Percentiles rank a stretch among this genome's conserved stretches.
These are phyloP conservation scores for Magnolia changhungtana DNA, from an alignment of 164 flowering plant genomes.

Conservation along the genomic window DNA sequence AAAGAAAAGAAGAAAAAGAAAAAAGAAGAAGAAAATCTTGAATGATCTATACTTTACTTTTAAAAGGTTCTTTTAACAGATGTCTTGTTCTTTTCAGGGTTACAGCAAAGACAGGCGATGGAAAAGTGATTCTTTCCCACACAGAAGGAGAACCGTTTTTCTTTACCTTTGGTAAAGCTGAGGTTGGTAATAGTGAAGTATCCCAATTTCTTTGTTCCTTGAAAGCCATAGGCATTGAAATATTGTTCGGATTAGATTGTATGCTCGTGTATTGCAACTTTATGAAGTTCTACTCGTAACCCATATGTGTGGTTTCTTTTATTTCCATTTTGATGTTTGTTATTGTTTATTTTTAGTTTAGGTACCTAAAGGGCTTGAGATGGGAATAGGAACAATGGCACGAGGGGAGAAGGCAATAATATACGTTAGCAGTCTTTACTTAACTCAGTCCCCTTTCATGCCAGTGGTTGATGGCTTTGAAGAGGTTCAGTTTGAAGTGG, in stretches of 20 bases:
- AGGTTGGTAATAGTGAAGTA: conserved; percentile 44
- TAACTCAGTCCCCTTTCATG: conserved; percentile 62
- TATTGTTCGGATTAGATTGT: neutral
- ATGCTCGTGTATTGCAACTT: neutral
- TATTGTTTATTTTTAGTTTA: conserved; percentile 26
- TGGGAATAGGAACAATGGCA: conserved; percentile 93
- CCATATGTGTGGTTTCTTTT: neutral
- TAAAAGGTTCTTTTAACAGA: too few species aligned
- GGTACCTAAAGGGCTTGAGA: conserved; percentile 98
- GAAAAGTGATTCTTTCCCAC: conserved; percentile 52
- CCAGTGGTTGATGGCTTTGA: conserved; percentile 43
- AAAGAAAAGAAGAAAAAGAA: neutral
- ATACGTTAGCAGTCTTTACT: conserved; percentile 63
- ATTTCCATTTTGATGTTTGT: conserved; percentile 7
- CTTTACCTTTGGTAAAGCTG: conserved; percentile 87
- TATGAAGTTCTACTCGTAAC: neutral
- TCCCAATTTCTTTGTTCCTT: neutral
- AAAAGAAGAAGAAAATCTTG: neutral
- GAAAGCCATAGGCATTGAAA: neutral
- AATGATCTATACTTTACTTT: too few species aligned
- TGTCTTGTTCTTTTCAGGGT: conserved; percentile 48
- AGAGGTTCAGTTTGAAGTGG: conserved; percentile 92
- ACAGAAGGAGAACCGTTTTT: conserved; percentile 68
- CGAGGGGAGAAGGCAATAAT: conserved; percentile 80
- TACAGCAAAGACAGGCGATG: conserved; percentile 68